Conservation (phyloP, 1,284 basidiomycete genomes). For the Ustilago hordei region DNA sequence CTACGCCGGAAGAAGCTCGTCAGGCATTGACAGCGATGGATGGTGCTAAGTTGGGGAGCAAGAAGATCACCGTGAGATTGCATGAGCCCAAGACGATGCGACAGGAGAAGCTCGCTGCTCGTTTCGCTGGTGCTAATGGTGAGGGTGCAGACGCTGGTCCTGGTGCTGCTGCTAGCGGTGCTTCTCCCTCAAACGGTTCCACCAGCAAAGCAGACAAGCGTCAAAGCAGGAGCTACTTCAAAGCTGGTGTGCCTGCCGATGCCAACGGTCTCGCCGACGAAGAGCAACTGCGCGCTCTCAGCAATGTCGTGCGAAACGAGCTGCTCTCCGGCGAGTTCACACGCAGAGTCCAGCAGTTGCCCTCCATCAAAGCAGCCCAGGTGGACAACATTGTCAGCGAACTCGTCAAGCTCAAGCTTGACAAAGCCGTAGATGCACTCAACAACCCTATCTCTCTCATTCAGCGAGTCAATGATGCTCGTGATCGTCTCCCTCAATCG, state of each 20-base stretch:
- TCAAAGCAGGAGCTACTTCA: conserved; percentile 57
- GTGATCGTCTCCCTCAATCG: conserved; percentile 36
- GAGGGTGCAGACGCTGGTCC: conserved; percentile 14
- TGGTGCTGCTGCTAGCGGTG: neutral
- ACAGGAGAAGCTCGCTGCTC: conserved; percentile 84
- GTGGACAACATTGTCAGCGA: conserved; percentile 78
- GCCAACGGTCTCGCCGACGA: conserved; percentile 72
- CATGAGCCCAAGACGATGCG: conserved; percentile 90
- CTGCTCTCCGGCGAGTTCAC: conserved; percentile 83
- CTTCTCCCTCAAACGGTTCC: conserved; percentile 5
- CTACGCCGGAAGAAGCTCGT: conserved; percentile 72
- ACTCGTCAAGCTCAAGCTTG: conserved; percentile 77
- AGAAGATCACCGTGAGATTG: conserved; percentile 84
- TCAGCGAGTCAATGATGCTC: conserved; percentile 73
- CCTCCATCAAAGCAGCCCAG: conserved; percentile 60
- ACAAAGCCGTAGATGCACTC: conserved; percentile 80
- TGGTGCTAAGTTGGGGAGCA: conserved; percentile 70
- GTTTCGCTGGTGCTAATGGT: conserved; percentile 72
- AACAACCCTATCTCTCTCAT: conserved; percentile 78
- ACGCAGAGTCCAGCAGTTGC: conserved; percentile 76
- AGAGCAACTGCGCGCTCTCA: conserved; percentile 77
- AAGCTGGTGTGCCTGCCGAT: conserved; percentile 50
- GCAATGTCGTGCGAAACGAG: conserved; percentile 84
- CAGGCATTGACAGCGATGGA: conserved; percentile 81
- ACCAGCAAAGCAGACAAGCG: conserved; percentile 38